A percentile compares a stretch with the other conserved stretches of the same genome.
These are phyloP conservation scores for Tolypocladium sp. DNA, from an alignment of 2,329 filamentous ascomycete species.

Conservation along the genomic window DNA sequence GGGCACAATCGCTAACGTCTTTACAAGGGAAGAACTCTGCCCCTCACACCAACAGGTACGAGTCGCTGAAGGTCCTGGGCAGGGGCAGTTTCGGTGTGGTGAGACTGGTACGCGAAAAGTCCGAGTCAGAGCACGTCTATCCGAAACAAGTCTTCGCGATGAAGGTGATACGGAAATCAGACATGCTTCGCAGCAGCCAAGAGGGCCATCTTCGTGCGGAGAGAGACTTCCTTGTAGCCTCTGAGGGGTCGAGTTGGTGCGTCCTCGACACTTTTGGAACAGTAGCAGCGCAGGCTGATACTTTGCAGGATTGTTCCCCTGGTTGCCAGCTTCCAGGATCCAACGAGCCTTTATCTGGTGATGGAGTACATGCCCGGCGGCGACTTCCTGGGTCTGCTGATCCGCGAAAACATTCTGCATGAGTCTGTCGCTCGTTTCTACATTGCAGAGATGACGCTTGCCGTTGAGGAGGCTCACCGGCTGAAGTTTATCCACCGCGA, in stretches of 20 bases:
- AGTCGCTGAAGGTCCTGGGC: constrained; percentile 72
- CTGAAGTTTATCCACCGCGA: constrained; percentile 91
- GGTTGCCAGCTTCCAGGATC: constrained; percentile 82
- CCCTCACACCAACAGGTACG: constrained; percentile 42
- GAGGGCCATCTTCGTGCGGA: constrained; percentile 89
- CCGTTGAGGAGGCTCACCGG: constrained; percentile 83
- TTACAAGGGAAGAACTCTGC: constrained; percentile 2
- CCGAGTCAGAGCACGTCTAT: constrained; percentile 15
- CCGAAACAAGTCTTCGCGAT: constrained; percentile 69
- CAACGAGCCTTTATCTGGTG: constrained; percentile 75
- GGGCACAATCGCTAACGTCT: constrained; percentile 22
- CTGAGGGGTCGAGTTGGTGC: constrained; percentile 75
- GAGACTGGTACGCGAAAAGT: constrained; percentile 65
- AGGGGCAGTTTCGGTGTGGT: constrained; percentile 96
- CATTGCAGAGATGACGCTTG: constrained; percentile 90
- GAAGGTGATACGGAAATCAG: constrained; percentile 92
- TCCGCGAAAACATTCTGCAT: constrained; percentile 73
- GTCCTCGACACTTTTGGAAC: constrained; percentile 7
- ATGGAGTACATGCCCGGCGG: constrained; percentile 99
- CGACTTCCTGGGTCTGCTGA: constrained; percentile 80
- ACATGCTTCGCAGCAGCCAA: constrained; percentile 85
- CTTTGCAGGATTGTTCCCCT: constrained; percentile 67
- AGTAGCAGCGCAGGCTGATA: neutral
- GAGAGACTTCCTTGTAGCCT: constrained; percentile 81
- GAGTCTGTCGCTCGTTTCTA: constrained; percentile 80